phyloP scores from a whole-genome alignment of 164 flowering plant genomes.

The Tetrastigma voinierianum region DNA sequence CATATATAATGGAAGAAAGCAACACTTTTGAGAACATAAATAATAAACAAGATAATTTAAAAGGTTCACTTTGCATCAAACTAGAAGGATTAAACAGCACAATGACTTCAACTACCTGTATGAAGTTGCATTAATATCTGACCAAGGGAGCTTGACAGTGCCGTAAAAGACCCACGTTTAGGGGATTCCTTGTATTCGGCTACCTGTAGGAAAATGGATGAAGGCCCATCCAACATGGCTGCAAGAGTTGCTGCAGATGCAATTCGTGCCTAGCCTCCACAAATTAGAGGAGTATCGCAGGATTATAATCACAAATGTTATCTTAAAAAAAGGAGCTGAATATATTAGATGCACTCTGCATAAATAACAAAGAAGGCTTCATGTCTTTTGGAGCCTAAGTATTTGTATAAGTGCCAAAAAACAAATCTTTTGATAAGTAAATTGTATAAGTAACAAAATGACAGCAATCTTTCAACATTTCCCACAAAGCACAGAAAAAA shows the following conservation, averaged over 20 bases:
- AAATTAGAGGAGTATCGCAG: slow-evolving; percentile 1
- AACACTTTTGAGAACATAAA: neutral
- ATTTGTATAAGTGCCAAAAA: too few species aligned
- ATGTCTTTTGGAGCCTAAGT: too few species aligned
- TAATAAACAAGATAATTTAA: neutral
- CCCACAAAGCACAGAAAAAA: slow-evolving; percentile 3
- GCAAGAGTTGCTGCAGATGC: slow-evolving; percentile 72
- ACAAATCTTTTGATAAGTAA: too few species aligned
- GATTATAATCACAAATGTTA: neutral
- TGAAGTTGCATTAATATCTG: slow-evolving; percentile 91
- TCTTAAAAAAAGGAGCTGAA: neutral
- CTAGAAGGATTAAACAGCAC: slow-evolving; percentile 1
- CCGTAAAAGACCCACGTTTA: slow-evolving; percentile 73
- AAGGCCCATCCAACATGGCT: slow-evolving; percentile 77
- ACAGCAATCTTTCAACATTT: too few species aligned
- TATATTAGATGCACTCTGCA: neutral
- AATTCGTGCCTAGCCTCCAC: slow-evolving; percentile 52
- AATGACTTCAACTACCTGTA: slow-evolving; percentile 43
- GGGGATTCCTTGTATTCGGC: slow-evolving; percentile 81
- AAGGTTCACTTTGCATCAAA: neutral
- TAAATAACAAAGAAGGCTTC: neutral
- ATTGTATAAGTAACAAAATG: too few species aligned
- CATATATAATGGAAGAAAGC: neutral
- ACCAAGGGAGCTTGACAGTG: slow-evolving; percentile 87
- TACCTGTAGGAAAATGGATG: slow-evolving; percentile 72